Percentiles rank a stretch among this genome's conserved stretches.
These are phyloP conservation scores for Xylaria telfairii DNA, from an alignment of 495 filamentous ascomycete genomes.

Conservation along the genomic window DNA sequence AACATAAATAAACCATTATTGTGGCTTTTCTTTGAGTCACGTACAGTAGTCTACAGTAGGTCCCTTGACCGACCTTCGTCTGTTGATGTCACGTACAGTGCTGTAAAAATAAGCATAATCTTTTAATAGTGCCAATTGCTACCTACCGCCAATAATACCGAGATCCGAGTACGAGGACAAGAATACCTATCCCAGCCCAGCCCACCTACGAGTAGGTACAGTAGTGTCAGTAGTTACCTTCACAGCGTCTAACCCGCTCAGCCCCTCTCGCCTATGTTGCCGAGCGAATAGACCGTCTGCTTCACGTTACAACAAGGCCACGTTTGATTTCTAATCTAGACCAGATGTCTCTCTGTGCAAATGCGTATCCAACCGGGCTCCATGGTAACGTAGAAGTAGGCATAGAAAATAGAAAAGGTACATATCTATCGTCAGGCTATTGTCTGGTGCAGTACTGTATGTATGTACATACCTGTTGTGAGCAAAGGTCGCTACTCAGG, in stretches of 20 bases:
- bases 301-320: background rate
- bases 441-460: too few species aligned
- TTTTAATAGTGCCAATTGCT: constrained; percentile 20
- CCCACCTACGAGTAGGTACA: too few species aligned
- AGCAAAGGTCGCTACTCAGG: background rate
- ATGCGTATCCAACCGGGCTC: background rate
- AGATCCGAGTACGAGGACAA: constrained; percentile 19
- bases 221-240: background rate
- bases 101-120: constrained; percentile 12
- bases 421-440: too few species aligned
- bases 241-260: constrained; percentile 19
- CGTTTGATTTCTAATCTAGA: constrained; percentile 14
- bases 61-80: background rate
- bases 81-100: background rate
- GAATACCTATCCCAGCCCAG: background rate
- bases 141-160: background rate
- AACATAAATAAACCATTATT: background rate
- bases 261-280: constrained; percentile 14
- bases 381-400: background rate
- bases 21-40: constrained; percentile 10
- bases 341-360: background rate
- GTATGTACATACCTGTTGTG: background rate
- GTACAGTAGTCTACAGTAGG: too few species aligned
- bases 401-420: too few species aligned
- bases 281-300: constrained; percentile 21